Conservation (phyloP, 177 flowering plant species). For the Tripterygium wilfordii region DNA sequence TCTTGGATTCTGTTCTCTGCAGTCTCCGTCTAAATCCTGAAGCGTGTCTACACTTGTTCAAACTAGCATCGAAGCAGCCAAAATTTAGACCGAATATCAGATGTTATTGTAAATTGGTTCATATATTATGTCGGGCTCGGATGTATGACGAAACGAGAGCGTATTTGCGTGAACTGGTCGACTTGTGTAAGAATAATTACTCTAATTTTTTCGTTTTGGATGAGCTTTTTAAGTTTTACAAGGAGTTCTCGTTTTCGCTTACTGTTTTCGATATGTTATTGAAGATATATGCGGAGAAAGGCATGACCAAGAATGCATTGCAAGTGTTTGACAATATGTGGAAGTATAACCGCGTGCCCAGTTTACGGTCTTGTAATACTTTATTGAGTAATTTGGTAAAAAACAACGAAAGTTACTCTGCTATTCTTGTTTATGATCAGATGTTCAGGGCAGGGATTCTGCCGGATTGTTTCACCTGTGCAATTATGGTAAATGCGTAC, state of each 20-base stretch:
- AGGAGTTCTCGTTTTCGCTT: constrained; percentile 61
- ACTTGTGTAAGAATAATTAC: constrained; percentile 17
- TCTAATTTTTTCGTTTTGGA: constrained; percentile 34
- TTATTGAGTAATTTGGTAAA: constrained; percentile 65
- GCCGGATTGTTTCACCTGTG: constrained; percentile 65
- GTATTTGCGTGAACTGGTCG: constrained; percentile 45
- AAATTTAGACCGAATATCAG: constrained; percentile 47
- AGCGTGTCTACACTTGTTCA: constrained; percentile 53
- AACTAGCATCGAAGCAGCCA: constrained; percentile 45
- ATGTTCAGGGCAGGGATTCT: constrained; percentile 46
- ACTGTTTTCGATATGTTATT: constrained; percentile 82
- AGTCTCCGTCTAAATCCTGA: constrained; percentile 49
- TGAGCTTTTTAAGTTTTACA: constrained; percentile 55
- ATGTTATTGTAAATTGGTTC: constrained; percentile 59
- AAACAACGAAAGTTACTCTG: constrained; percentile 28
- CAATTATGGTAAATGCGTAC: constrained; percentile 72
- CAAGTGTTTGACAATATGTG: constrained; percentile 87
- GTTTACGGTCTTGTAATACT: constrained; percentile 76
- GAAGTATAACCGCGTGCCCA: constrained; percentile 54
- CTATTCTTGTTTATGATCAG: constrained; percentile 57
- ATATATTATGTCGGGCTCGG: constrained; percentile 62
- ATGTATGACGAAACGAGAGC: constrained; percentile 49
- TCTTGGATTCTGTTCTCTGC: constrained; percentile 47
- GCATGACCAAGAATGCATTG: constrained; percentile 55
- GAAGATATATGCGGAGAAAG: constrained; percentile 58